Evolutionary conservation across 768 basidiomycete genomes (phyloP), one percentile per base, ranked within the genome.

Genomic region (Pholiota microspora): DNA sequence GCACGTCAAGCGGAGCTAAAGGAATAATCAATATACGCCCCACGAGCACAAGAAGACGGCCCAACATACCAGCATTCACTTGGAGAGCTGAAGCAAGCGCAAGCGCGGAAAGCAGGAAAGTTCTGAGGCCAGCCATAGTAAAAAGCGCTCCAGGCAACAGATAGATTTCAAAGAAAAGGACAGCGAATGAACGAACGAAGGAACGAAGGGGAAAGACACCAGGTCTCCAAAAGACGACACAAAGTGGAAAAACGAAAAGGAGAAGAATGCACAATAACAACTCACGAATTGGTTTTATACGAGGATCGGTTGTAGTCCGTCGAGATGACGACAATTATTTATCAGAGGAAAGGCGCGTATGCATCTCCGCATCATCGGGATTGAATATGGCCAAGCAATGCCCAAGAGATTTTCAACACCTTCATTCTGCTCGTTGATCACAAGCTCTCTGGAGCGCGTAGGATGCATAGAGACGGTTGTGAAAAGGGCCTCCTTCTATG

Each of bases 61-160:
- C 34, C 8, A 10, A 49, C 55, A 21, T 32, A 59, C 61, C 48
- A 40, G 57, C 54, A 40, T 34, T 53, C 4, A 34, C 55, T 29
- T 54, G 28, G 34, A 47, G 38, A 31, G 55, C 58, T 28, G 21
- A 54, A 49, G 55, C 45, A 10, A 57, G 24, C 16, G 60, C 45
- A 23, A 60, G 34, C 51, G 49, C 10, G 5, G 49, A 57, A 45
- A 62, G 18, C 8, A 63, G 34, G 31, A 61, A 44, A 40, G 54
- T 38, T 49, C 54, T 31, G 24, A 66, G 56, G 51, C 60, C 61
- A 52, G 63, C 64, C 67, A 67, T 65, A n/a, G 44, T 15, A 38
- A 51, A 25, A 53, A 13, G 38, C 12, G 34, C 21, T 47, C 50
- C 36, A 24, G 54, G 45, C 18, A 3, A 27, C 7, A 49, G 27